These are phyloP conservation scores for Corylus avellana DNA, from an alignment of 306 rosid genomes.

Conservation along the genomic window DNA sequence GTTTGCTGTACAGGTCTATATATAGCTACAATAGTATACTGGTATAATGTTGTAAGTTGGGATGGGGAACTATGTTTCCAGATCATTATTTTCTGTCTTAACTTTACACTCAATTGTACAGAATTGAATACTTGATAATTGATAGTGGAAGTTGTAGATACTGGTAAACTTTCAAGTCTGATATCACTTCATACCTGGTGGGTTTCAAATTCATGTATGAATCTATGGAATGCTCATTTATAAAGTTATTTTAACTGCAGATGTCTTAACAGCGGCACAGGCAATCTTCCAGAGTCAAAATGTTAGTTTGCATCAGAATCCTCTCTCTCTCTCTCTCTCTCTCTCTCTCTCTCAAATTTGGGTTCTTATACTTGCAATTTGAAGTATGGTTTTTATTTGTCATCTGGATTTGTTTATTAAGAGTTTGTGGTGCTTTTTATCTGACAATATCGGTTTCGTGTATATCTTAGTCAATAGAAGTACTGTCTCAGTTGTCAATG, in stretches of 20 bases:
- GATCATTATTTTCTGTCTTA: not conserved
- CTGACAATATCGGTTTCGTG: conserved; percentile 3
- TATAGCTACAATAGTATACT: not conserved
- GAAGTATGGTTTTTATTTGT: not conserved
- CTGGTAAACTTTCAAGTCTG: not conserved
- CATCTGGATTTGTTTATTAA: conserved; percentile 6
- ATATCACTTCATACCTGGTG: not conserved
- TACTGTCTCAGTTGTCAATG: conserved; percentile 10
- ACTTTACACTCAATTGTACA: not conserved
- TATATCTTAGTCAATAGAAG: not conserved
- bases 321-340: conserved; percentile 13
- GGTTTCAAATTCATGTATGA: not conserved
- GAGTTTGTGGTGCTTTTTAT: conserved; percentile 1
- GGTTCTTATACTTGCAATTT: not conserved
- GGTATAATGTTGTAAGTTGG: not conserved
- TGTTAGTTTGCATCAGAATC: conserved; percentile 51
- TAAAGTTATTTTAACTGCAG: conserved; percentile 58
- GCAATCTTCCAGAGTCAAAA: conserved; percentile 72
- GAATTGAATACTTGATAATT: not conserved
- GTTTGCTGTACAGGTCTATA: not conserved
- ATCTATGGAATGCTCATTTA: conserved; percentile 24
- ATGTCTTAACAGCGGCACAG: conserved; percentile 71
- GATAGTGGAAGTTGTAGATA: conserved; percentile 1
- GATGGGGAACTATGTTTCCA: not conserved
- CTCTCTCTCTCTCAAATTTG: conserved; percentile 7